Conservation (phyloP, 805 yeast species). For the Scheffersomyces amazonensis region DNA sequence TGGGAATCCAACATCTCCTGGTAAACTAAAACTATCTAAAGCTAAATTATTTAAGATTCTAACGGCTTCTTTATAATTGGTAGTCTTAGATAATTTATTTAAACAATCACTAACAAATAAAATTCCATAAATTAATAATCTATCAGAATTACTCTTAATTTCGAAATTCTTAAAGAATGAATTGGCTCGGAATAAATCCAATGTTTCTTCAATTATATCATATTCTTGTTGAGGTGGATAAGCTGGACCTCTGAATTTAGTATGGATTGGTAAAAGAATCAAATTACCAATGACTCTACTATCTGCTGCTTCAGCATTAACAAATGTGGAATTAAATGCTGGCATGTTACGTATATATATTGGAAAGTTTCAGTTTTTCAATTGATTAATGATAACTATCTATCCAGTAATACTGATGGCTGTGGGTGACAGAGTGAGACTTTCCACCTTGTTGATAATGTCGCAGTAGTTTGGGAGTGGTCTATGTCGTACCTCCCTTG, state of each 20-base stretch:
- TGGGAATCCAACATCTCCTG: conserved; percentile 96
- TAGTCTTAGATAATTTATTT: conserved; percentile 50
- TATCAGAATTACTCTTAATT: conserved; percentile 92
- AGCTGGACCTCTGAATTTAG: conserved; percentile 88
- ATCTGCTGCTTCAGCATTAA: conserved; percentile 55
- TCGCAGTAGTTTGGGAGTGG: too few species aligned
- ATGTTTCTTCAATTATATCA: conserved; percentile 87
- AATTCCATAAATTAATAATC: conserved; percentile 91
- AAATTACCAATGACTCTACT: conserved; percentile 74
- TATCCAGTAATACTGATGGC: too few species aligned
- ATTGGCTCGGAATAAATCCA: conserved; percentile 93
- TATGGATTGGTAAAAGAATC: conserved; percentile 79
- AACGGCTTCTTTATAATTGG: conserved; percentile 56
- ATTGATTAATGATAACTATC: too few species aligned
- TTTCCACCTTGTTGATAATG: too few species aligned
- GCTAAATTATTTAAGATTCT: conserved; percentile 78
- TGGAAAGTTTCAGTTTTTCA: too few species aligned
- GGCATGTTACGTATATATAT: too few species aligned
- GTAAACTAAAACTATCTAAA: conserved; percentile 82
- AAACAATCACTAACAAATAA: conserved; percentile 85
- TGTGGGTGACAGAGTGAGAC: too few species aligned
- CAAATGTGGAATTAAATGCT: conserved; percentile 81
- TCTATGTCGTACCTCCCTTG: too few species aligned
- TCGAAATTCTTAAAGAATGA: conserved; percentile 96
- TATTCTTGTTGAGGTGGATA: conserved; percentile 69